Base-by-base conservation (phyloP, 2,329 filamentous ascomycete species). In the Talaromyces marneffei region DNA sequence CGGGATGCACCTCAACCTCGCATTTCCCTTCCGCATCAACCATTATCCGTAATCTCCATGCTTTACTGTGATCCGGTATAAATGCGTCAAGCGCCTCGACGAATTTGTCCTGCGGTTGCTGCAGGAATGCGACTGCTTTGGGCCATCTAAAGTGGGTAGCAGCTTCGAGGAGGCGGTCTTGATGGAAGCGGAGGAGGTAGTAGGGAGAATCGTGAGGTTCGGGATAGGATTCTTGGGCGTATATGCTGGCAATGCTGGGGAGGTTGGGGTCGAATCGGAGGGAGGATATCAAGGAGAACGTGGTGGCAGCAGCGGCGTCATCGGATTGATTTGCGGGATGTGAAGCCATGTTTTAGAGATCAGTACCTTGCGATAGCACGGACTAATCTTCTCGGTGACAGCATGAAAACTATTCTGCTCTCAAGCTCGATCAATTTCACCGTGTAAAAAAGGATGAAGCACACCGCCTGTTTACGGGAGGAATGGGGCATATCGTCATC, bases 161-260 rank as follows among this genome's bases (percentile, higher is more conserved):
- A 46, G 82, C 79, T 68, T 79, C 82, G n/a, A 91, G 79, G 71
- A 96, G 83, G 58, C 92, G 87, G 71, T 92, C 88, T 50, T 86
- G 84, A 72, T 96, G 92, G 66, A 87, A 87, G 62, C 86, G 80
- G 16, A 94, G 82, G 82, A 95, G 91, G 74, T 95, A 95, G 67
- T 91, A 87, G 0, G 87, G 83, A 8, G 85, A 89, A 6, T 71
- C 72, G 35, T 69, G 67, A 59, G 74, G 73, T 63, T 67, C 62
- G 9, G 78, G 74, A 37, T 80, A 74, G 61, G 64, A 66, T 25
- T 71, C 68, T 68, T 67, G 63, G 48, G 65, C 67, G 14, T 65
- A 69, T 59, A 68, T 70, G 23, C 65, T 64, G 39, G 66, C 57
- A 7, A 67, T 66, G 7, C 74, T 65, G 7, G 77, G 69, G 39